These are phyloP conservation scores for Aureobasidium uvarum DNA, from an alignment of 2,329 filamentous ascomycete species.

Conservation along the genomic window DNA sequence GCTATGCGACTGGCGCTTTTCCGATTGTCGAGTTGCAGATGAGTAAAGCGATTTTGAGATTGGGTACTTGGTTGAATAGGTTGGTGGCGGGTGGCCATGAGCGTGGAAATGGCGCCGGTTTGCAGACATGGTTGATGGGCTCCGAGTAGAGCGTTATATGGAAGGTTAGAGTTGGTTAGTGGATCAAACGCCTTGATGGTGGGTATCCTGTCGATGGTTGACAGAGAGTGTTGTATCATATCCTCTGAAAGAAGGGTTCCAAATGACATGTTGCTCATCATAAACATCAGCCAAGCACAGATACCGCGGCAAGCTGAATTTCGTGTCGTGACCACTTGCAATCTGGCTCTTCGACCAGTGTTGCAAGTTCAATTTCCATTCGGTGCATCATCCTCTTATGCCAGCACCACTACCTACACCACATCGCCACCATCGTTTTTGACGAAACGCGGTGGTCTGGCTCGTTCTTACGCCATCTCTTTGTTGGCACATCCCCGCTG, in stretches of 20 bases:
- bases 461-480: too few species aligned
- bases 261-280: not conserved
- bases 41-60: constrained; percentile 42
- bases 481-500: too few species aligned
- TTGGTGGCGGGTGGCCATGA: constrained; percentile 33
- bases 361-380: not conserved
- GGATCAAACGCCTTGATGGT: too few species aligned
- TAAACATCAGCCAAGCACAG: not conserved
- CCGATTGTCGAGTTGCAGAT: constrained; percentile 45
- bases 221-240: not conserved
- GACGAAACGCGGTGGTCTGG: too few species aligned
- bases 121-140: constrained; percentile 5
- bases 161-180: too few species aligned
- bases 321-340: not conserved
- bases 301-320: too few species aligned
- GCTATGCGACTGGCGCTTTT: constrained; percentile 42
- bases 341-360: not conserved
- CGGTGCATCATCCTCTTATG: too few species aligned
- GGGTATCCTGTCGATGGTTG: too few species aligned
- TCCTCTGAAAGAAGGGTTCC: not conserved
- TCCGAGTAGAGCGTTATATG: not conserved
- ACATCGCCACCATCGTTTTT: too few species aligned
- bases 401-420: too few species aligned
- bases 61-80: constrained; percentile 44
- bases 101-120: not conserved